Evolutionary conservation across 1,139 yeast genomes (phyloP).

Genomic region (Zygosaccharomyces sapae): DNA sequence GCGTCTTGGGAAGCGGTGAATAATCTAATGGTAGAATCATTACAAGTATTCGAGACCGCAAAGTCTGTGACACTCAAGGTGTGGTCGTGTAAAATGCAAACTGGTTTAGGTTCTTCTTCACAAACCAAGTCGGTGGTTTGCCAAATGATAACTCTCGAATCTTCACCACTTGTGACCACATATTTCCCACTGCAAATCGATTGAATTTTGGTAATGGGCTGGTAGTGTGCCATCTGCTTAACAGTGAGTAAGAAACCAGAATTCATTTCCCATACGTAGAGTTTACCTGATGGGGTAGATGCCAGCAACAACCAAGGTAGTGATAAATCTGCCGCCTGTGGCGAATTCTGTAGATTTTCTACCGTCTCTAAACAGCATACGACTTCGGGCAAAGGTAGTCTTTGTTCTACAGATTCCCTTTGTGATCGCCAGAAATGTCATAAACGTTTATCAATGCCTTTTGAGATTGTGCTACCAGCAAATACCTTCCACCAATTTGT

Average conservation of each 20-base stretch:
- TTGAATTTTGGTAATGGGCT: constrained; percentile 56
- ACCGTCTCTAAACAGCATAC: constrained; percentile 50
- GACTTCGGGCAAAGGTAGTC: constrained; percentile 81
- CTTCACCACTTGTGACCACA: constrained; percentile 72
- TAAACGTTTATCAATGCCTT: constrained; percentile 76
- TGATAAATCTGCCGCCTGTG: constrained; percentile 38
- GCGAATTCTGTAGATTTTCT: constrained; percentile 17
- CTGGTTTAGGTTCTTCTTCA: constrained; percentile 42
- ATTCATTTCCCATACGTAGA: constrained; percentile 81
- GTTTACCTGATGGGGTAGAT: constrained; percentile 52
- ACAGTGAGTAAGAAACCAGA: constrained; percentile 73
- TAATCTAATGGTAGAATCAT: constrained; percentile 52
- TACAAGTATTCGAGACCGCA: constrained; percentile 29
- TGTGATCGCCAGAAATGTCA: constrained; percentile 47
- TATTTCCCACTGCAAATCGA: constrained; percentile 65
- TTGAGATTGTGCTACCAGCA: constrained; percentile 59
- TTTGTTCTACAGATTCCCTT: constrained; percentile 79
- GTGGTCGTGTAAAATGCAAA: constrained; percentile 62
- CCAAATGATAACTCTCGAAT: constrained; percentile 79
- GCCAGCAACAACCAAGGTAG: constrained; percentile 68
- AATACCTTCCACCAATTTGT: constrained; percentile 39
- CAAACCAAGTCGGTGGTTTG: constrained; percentile 54
- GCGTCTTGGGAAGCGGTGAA: constrained; percentile 72
- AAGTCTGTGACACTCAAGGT: constrained; percentile 70
- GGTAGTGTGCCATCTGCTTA: constrained; percentile 77